A percentile compares a stretch with the other conserved stretches of the same genome.
phyloP scores from a whole-genome alignment of 495 filamentous ascomycete species.

The Hypoxylon fragiforme region DNA sequence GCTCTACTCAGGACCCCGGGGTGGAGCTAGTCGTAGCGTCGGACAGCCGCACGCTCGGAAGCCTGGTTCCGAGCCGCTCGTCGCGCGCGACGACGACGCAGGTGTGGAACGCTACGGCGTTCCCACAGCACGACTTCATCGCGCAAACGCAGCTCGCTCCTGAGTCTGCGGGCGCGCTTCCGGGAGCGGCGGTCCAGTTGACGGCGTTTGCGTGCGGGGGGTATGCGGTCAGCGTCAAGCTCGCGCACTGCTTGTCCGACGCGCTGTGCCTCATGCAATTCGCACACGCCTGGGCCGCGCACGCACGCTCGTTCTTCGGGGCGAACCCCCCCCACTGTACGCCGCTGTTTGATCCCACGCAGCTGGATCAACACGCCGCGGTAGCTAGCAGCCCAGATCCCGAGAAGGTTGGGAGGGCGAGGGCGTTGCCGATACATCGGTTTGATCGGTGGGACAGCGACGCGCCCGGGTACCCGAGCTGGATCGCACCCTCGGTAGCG shows the following conservation, averaged over 20 bases:
- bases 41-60: conserved; percentile 22
- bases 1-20: conserved; percentile 32
- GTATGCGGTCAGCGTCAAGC: conserved; percentile 44
- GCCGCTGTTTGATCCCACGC: conserved; percentile 40
- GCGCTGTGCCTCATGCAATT: conserved; percentile 52
- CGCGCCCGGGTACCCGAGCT: conserved; percentile 31
- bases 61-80: conserved; percentile 38
- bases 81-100: conserved; percentile 32
- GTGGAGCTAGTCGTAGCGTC: conserved; percentile 28
- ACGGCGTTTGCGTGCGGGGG: conserved; percentile 48
- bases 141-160: conserved; percentile 31
- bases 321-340: background rate
- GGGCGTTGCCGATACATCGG: conserved; percentile 41
- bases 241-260: conserved; percentile 55
- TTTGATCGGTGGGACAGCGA: conserved; percentile 41
- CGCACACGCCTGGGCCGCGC: conserved; percentile 47
- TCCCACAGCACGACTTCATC: conserved; percentile 25
- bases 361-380: conserved; percentile 38
- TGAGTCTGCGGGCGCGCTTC: conserved; percentile 34
- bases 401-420: conserved; percentile 27
- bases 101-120: conserved; percentile 33
- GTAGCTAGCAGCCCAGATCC: conserved; percentile 35
- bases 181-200: conserved; percentile 44
- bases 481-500: conserved; percentile 28
- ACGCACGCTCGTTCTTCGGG: conserved; percentile 17